Conservation (phyloP, 208 protist species). For the Balamuthia mandrillaris region DNA sequence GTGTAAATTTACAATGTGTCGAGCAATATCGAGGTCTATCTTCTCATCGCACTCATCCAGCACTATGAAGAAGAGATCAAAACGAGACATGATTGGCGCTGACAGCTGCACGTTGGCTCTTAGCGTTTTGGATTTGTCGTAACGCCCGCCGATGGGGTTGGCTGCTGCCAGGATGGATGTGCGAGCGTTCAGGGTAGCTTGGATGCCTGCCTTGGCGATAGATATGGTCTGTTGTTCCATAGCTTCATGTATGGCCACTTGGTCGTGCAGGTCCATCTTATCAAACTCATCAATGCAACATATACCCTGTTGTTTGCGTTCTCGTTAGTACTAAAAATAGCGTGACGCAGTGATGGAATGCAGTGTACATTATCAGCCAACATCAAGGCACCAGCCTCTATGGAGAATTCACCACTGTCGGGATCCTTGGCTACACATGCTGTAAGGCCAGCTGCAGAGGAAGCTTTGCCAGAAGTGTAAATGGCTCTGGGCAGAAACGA, state of each 20-base stretch:
- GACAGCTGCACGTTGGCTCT: slow-evolving; percentile 60
- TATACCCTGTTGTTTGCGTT: slow-evolving; percentile 77
- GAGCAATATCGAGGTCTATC: slow-evolving; percentile 93
- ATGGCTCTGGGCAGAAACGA: slow-evolving; percentile 89
- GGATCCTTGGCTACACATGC: slow-evolving; percentile 95
- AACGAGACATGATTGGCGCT: slow-evolving; percentile 97
- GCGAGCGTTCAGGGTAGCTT: slow-evolving; percentile 98
- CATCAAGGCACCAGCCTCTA: slow-evolving; percentile 99
- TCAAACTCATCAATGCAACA: slow-evolving; percentile 99
- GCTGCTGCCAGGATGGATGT: slow-evolving; percentile 95
- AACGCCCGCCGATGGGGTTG: slow-evolving; percentile 96
- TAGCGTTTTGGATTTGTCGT: slow-evolving; percentile 87
- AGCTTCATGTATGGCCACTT: slow-evolving; percentile 99
- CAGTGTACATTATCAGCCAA: slow-evolving; percentile 91
- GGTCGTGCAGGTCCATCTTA: slow-evolving; percentile 98
- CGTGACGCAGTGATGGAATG: background rate
- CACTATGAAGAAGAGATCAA: slow-evolving; percentile 99
- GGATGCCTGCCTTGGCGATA: slow-evolving; percentile 88
- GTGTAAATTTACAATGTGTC: slow-evolving; percentile 41
- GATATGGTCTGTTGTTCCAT: slow-evolving; percentile 99
- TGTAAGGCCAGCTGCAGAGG: slow-evolving; percentile 89
- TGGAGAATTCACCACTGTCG: slow-evolving; percentile 98
- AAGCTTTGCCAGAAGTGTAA: slow-evolving; percentile 96
- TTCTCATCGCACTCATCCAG: slow-evolving; percentile 93
- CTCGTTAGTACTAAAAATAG: background rate